Percentiles rank a stretch among this genome's conserved stretches.
These are phyloP conservation scores for Moesziomyces parantarcticus DNA, from an alignment of 1,284 basidiomycete genomes.

Conservation along the genomic window DNA sequence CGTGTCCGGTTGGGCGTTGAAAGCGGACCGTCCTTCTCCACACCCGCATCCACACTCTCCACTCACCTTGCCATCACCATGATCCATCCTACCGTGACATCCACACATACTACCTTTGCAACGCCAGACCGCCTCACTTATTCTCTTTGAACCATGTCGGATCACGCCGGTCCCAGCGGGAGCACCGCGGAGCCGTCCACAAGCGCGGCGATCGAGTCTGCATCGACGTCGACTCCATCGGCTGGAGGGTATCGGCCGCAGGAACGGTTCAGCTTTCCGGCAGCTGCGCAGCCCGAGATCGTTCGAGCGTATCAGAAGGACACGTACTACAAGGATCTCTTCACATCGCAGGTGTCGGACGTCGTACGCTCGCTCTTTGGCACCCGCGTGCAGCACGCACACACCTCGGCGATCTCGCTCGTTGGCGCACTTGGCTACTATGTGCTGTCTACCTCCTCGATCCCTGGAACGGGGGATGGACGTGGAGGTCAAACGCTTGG, in stretches of 20 bases:
- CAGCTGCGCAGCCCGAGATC: constrained; percentile 45
- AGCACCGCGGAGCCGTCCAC: too few relatives aligned
- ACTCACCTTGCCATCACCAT: too few relatives aligned
- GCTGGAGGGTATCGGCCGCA: constrained; percentile 23
- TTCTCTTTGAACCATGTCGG: background rate
- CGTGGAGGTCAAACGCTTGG: constrained; percentile 69
- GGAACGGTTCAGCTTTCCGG: constrained; percentile 32
- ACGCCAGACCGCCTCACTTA: background rate
- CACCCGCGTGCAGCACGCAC: constrained; percentile 65
- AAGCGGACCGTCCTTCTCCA: background rate
- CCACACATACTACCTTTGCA: background rate
- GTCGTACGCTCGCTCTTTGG: constrained; percentile 66
- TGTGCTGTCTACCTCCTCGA: constrained; percentile 60
- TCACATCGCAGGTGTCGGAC: constrained; percentile 66
- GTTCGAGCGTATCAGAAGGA: constrained; percentile 49
- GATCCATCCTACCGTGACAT: background rate
- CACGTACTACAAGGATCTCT: constrained; percentile 66
- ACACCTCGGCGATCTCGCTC: constrained; percentile 60
- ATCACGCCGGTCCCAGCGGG: background rate
- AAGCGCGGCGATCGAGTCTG: background rate
- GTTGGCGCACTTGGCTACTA: constrained; percentile 67
- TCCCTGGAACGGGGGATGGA: constrained; percentile 28
- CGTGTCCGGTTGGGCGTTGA: background rate
- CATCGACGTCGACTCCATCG: background rate
- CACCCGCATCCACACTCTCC: background rate